Percentiles rank a stretch among this genome's conserved stretches.
These are phyloP conservation scores for Gossypioides kirkii DNA, from an alignment of 345 rosid genomes.

Conservation along the genomic window DNA sequence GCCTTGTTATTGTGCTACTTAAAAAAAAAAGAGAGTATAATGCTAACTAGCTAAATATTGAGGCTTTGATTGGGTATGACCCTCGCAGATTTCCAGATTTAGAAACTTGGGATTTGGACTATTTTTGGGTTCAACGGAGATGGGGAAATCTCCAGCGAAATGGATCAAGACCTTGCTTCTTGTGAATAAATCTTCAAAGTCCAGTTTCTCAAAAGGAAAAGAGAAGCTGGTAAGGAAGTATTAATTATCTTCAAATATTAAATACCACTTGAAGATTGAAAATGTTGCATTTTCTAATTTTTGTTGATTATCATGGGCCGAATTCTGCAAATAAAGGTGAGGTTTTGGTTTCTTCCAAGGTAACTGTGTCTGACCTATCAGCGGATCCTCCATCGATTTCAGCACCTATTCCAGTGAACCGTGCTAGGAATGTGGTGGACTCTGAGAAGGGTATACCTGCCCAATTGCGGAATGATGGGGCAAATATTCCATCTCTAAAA, in stretches of 20 bases:
- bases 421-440: slow-evolving; percentile 26
- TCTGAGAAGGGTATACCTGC: slow-evolving; percentile 23
- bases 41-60: background rate
- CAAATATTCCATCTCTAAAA: slow-evolving; percentile 18
- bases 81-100: slow-evolving; percentile 18
- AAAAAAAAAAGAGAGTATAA: too few relatives aligned
- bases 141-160: slow-evolving; percentile 78
- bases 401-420: slow-evolving; percentile 25
- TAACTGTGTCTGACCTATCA: slow-evolving; percentile 28
- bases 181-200: slow-evolving; percentile 62
- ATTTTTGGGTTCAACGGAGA: slow-evolving; percentile 15
- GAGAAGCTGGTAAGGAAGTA: slow-evolving; percentile 39
- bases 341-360: slow-evolving; percentile 38
- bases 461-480: slow-evolving; percentile 27
- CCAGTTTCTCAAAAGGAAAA: slow-evolving; percentile 45
- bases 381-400: slow-evolving; percentile 32
- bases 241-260: background rate
- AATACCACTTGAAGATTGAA: background rate
- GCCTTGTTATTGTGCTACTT: too few relatives aligned
- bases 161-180: slow-evolving; percentile 65
- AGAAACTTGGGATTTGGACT: slow-evolving; percentile 5
- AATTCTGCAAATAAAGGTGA: background rate
- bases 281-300: slow-evolving; percentile 14
- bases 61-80: slow-evolving; percentile 1
- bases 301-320: background rate